A percentile compares a stretch with the other conserved stretches of the same genome.
phyloP scores from a whole-genome alignment of 306 rosid species.

The Casuarina equisetifolia region DNA sequence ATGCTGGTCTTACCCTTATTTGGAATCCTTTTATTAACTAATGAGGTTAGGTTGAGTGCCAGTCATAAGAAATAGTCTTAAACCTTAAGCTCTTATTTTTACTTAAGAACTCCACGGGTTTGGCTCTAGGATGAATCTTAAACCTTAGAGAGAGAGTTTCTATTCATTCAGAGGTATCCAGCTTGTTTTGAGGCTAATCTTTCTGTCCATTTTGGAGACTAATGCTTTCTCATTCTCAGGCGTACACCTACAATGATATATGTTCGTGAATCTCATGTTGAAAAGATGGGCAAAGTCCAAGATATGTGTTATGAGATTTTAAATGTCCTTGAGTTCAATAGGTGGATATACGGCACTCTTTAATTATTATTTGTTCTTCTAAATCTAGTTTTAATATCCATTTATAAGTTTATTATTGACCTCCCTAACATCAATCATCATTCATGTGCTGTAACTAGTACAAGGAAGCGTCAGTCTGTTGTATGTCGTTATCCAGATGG shows the following conservation, averaged over 20 bases:
- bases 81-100: background rate
- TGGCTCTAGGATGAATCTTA: conserved; percentile 22
- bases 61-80: background rate
- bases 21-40: background rate
- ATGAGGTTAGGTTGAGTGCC: conserved; percentile 6
- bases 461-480: conserved; percentile 97
- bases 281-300: conserved; percentile 71
- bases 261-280: conserved; percentile 93
- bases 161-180: conserved; percentile 20
- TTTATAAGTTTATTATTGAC: conserved; percentile 16
- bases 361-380: background rate
- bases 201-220: conserved; percentile 15
- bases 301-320: conserved; percentile 83
- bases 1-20: background rate
- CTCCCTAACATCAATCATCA: conserved; percentile 24
- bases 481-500: conserved; percentile 96
- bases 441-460: conserved; percentile 49
- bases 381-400: conserved; percentile 4
- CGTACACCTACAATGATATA: conserved; percentile 84
- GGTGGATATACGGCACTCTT: conserved; percentile 42
- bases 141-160: conserved; percentile 13
- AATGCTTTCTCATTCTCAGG: conserved; percentile 48
- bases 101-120: conserved; percentile 4
- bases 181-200: conserved; percentile 28
- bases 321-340: conserved; percentile 94